Evolutionary conservation across 2,329 filamentous ascomycete genomes (phyloP), one percentile per base, ranked within the genome.

Genomic region (Fusarium clavum): DNA sequence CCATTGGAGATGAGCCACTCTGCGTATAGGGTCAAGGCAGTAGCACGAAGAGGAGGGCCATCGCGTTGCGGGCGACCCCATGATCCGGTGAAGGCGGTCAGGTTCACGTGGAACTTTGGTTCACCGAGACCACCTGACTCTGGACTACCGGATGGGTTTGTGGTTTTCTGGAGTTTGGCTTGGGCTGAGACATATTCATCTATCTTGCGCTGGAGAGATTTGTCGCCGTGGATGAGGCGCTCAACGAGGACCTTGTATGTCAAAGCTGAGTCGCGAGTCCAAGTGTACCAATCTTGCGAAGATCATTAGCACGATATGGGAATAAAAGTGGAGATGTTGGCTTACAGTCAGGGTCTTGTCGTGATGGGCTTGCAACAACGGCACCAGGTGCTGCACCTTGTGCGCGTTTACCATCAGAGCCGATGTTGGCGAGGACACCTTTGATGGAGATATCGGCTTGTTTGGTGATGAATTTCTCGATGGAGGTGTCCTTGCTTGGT

Each of bases 41-140:
- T 92, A 2, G 91, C 92, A 43, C 92, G 86, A 40, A 94, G 84
- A n/a, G 92, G 89, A 32, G 92, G 92, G 0, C 92, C 92, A 77
- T 94, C 92, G 25, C 90, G 86, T 79, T 95, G 92, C 5, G 92
- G 92, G 11, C 92, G 87, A 66, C 82, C 92, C 92, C 92, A 94
- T 3, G 81, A 77, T 20, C 87, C 90, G 1, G 88, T 91, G 77
- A 88, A 93, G 3, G 87, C 83, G 6, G 83, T 86, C 48, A 86
- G 80, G 67, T 93, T 85, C 29, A 88, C 88, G 61, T 90, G 83
- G 79, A 88, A 94, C 79, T 94, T 94, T 54, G 92, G 87, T 77
- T 94, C 92, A 24, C 86, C 92, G 12, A 94, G 80, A 16, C 86
- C 86, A 9, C 77, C 75, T 18, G 85, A 84, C 56, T 85, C 79